Base-by-base conservation (phyloP, 2,329 filamentous ascomycete species). In the Cladosporium phlei region DNA sequence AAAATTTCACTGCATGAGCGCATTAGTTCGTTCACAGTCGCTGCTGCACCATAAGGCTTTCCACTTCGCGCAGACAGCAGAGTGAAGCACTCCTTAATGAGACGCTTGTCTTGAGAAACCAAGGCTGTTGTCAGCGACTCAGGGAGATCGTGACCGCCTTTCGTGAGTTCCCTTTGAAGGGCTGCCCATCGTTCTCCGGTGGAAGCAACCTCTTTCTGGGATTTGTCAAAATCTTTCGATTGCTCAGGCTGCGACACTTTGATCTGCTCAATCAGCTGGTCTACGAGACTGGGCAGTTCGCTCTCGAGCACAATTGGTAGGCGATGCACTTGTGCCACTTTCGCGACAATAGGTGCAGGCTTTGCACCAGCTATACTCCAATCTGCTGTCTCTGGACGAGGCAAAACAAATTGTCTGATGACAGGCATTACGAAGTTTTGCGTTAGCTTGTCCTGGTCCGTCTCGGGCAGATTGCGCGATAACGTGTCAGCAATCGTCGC, bases 161-260 rank as follows among this genome's bases (percentile, higher is more conserved):
- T 53, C 21, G 70, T 54, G 19, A 73, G 49, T 16, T 68, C 64
- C 35, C 62, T 54, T 51, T 73, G 72, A 8, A 88, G 66, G 2
- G 76, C 68, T 69, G 88, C 64, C 57, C 69, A 88, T 1, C 86
- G 81, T 35, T 74, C 71, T 0, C 83, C 82, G 56, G 85, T 78
- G 5, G 81, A 73, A 8, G 79, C 78, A 20, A 95, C 74, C 30
- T 73, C 71, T 40, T 79, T 75, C 61, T 95, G 88, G 0, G 88
- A 94, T 32, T 75, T 74, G 20, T 78, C 75, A 55, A 86, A 86
- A 14, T 88, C 85, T 52, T 84, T 84, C 0, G 88, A 89, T 47
- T 91, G 82, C 60, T 91, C 88, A 1, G 90, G 88, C 4, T 87
- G 75, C 0, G 88, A 94, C 5, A 79, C 78, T 45, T 82, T 82